Base-by-base conservation (phyloP, 208 protist genomes). In the Leishmania mexicana region DNA sequence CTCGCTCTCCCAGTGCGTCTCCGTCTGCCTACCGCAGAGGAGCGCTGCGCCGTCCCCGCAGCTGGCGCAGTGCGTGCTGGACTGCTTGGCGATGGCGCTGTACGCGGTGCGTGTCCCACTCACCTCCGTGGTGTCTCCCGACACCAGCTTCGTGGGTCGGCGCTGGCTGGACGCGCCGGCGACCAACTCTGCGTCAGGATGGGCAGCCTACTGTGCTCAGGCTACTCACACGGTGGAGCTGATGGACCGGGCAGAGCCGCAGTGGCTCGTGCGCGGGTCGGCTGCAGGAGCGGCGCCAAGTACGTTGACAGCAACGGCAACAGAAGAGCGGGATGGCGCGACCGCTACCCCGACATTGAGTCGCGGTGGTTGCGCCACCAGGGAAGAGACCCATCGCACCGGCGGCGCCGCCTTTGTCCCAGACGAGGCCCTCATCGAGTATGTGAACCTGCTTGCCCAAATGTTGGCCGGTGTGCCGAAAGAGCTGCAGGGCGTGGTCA, bases 401-500 rank as follows among this genome's bases (percentile, higher is more conserved):
- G 53, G 6, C n/a, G 83, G 11, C 53, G 68, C 62, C 35, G 85
- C 49, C 19, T 84, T 84, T 0, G 79, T 86, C 40, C n/a, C 83
- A 0, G 94, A 97, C 73, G 92, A 96, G 76, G 76, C 83, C 67
- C 86, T 95, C 45, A 82, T 94, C 5, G 92, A 97, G 80, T 93
- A 90, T 78, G 92, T 90, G 47, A 88, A 79, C 49, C 62, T 95
- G 15, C 81, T 95, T 38, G 86, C 87, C 5, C 90, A 91, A 79
- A 67, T 95, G n/a, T 84, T 97, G 38, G 87, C 89, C 28, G 90
- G 90, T 1, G 85, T 97, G 47, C 92, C 94, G 11, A 93, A 95
- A 74, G 82, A 95, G 45, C 83, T 97, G 42, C 38, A 74, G 42
- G 81, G 60, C 31, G 83, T 89, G 40, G 58, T 84, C 31, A n/a